Base-by-base conservation (phyloP, 768 basidiomycete species). In the Candolleomyces aberdarensis region DNA sequence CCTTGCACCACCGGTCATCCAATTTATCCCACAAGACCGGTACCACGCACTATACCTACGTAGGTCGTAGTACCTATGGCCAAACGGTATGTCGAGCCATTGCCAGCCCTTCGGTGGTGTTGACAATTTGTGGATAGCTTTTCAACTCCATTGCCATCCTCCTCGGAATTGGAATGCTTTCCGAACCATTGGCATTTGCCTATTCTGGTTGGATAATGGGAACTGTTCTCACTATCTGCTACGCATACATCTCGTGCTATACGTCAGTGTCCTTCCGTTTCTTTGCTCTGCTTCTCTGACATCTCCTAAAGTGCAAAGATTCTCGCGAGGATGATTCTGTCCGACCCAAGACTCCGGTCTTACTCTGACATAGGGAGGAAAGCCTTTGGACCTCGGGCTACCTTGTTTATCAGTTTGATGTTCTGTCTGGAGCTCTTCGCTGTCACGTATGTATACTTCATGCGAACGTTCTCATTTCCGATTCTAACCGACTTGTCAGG, bases 341-440 rank as follows among this genome's bases (percentile, higher is more conserved):
- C 80, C 13, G 92, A 97, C 67, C 80, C 83, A 8, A 81, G 78
- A 5, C 67, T 96, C 32, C 83, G 84, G 26, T 93, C 94, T 5
- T 98, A 97, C 70, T 84, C 92, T 3, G 96, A 98, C 68, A 91
- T 97, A 63, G 94, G 91, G 29, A 81, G 84, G 60, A 93, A 91
- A 68, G 94, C 96, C 1, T 96, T 96, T 72, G 96, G 96, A 1
- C 80, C 82, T 8, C 80, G 80, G 49, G 89, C 88, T 0, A 86
- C 83, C 32, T 75, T 85, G 0, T 65, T 89, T 29, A 88, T 91
- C 56, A 86, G 85, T 63, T 57, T 80, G 7, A 78, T 96, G 64
- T 96, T 97, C 71, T 94, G 92, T 64, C 76, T 96, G 9, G 95
- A 97, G 71, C 72, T 94, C 8, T 95, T 96, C 69, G 85, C 92